A percentile compares a stretch with the other conserved stretches of the same genome.
These are phyloP conservation scores for Diaporthe sp. DNA, from an alignment of 2,329 filamentous ascomycete genomes.

Conservation along the genomic window DNA sequence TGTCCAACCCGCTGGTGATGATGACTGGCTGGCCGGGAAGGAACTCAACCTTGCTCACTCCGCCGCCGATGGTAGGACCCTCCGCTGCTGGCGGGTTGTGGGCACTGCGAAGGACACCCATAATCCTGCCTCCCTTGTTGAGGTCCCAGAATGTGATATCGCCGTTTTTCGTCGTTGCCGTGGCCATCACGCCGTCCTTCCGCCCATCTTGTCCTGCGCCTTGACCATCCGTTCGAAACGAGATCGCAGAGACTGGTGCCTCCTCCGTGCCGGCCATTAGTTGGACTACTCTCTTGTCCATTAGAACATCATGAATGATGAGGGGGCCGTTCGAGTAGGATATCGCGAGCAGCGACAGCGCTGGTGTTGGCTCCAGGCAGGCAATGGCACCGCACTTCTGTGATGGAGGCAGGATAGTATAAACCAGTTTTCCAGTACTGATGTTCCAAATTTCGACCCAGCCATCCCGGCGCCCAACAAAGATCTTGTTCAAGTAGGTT, in stretches of 20 bases:
- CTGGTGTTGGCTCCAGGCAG: slow-evolving; percentile 86
- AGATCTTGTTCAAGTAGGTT: slow-evolving; percentile 96
- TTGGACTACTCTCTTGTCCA: slow-evolving; percentile 79
- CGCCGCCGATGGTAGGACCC: slow-evolving; percentile 74
- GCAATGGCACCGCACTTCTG: slow-evolving; percentile 85
- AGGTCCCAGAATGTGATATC: slow-evolving; percentile 98
- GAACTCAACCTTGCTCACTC: slow-evolving; percentile 91
- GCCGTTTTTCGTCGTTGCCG: slow-evolving; percentile 81
- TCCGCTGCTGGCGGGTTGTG: slow-evolving; percentile 80
- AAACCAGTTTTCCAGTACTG: slow-evolving; percentile 90
- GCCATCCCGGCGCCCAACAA: slow-evolving; percentile 88
- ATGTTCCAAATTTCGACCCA: slow-evolving; percentile 98
- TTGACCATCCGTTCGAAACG: slow-evolving; percentile 89
- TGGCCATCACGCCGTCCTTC: slow-evolving; percentile 93
- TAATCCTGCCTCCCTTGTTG: slow-evolving; percentile 87
- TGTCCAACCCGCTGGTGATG: slow-evolving; percentile 91
- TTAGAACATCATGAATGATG: slow-evolving; percentile 84
- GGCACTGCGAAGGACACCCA: slow-evolving; percentile 87
- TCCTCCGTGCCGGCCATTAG: slow-evolving; percentile 77
- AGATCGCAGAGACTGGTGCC: slow-evolving; percentile 82
- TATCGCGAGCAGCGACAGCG: slow-evolving; percentile 87
- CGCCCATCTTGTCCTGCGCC: slow-evolving; percentile 91
- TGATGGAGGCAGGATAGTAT: slow-evolving; percentile 85
- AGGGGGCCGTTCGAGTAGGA: slow-evolving; percentile 86
- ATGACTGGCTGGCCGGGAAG: slow-evolving; percentile 90